Evolutionary conservation across 441 rosid genomes (phyloP), one percentile per base, ranked within the genome.

Genomic region (Adansonia grandidieri): DNA sequence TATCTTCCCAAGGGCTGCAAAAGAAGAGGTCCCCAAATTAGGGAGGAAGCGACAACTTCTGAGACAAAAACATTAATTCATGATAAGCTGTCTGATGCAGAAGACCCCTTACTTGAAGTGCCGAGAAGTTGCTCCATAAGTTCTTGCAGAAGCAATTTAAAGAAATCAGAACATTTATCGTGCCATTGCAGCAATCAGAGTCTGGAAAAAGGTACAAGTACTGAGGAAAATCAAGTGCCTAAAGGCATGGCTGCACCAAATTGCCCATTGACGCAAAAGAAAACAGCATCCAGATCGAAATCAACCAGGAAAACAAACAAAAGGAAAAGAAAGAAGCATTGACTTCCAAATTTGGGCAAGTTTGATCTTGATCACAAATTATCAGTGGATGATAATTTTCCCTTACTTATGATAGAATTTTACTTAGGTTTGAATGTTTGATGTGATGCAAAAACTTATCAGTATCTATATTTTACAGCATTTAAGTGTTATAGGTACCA

Each of bases 261-360:
- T 4, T 22, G 66, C 42, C 14, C 66, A 61, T 10, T 15, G 42
- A 10, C 0, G 2, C 4, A 65, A 67, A 17, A 58, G 56, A 66
- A 67, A 74, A 48, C 77, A 50, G 63, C 6, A 48, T 44, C 24
- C 15, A 68, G 10, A 9, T 22, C 10, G 58, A 62, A 19, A 2
- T 58, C 32, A 28, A 24, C 19, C 45, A 5, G 75, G 32, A 32
- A 40, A 54, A 42, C 15, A 20, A 17, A 50, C 42, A 19, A 57
- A 71, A 9, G 45, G 57, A 76, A 22, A 63, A 50, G 15, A 9
- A 45, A 40, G 66, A 74, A 54, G 71, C 32, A n/a, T n/a, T 77
- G 48, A 53, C 44, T 10, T 53, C 45, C 54, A 57, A 19, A 1
- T n/a, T 5, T 9, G 68, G 13, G 51, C 45, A 68, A 22, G 75